These are phyloP conservation scores for Tylopilus rubrobrunneus DNA, from an alignment of 768 basidiomycete species.

Conservation along the genomic window DNA sequence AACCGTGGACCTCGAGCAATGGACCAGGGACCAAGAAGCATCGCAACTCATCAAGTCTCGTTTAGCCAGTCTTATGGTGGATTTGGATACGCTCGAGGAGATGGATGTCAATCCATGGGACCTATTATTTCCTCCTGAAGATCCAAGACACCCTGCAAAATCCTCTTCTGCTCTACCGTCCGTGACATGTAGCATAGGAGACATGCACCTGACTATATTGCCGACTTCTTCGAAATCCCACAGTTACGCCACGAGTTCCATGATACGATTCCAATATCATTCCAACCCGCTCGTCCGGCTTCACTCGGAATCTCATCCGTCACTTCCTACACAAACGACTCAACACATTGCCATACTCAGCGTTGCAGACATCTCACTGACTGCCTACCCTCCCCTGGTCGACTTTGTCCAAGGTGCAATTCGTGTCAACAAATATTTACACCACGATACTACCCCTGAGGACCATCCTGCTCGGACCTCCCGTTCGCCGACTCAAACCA, in stretches of 20 bases:
- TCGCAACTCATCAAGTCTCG: conserved; percentile 37
- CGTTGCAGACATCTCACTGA: conserved; percentile 39
- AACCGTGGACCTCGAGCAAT: conserved; percentile 2
- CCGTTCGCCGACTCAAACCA: conserved; percentile 22
- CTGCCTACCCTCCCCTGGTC: conserved; percentile 56
- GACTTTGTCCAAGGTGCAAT: conserved; percentile 53
- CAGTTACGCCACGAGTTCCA: conserved; percentile 22
- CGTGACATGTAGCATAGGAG: conserved; percentile 16
- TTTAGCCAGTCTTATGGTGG: conserved; percentile 35
- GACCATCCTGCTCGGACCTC: not conserved
- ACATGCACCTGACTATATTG: conserved; percentile 17
- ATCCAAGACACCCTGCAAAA: not conserved
- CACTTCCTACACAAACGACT: conserved; percentile 10
- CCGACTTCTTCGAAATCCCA: conserved; percentile 20
- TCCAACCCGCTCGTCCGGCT: conserved; percentile 7
- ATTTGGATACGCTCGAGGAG: conserved; percentile 40
- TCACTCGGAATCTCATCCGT: conserved; percentile 12
- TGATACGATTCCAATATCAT: conserved; percentile 25
- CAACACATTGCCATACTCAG: conserved; percentile 32
- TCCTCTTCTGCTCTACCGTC: conserved; percentile 9
- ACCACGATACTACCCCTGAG: not conserved
- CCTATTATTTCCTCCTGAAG: conserved; percentile 17
- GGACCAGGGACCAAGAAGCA: conserved; percentile 30
- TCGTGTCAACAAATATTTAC: conserved; percentile 43
- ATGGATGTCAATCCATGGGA: conserved; percentile 19